These are phyloP conservation scores for Crithidia mellificae DNA, from an alignment of 208 protist species.

Conservation along the genomic window DNA sequence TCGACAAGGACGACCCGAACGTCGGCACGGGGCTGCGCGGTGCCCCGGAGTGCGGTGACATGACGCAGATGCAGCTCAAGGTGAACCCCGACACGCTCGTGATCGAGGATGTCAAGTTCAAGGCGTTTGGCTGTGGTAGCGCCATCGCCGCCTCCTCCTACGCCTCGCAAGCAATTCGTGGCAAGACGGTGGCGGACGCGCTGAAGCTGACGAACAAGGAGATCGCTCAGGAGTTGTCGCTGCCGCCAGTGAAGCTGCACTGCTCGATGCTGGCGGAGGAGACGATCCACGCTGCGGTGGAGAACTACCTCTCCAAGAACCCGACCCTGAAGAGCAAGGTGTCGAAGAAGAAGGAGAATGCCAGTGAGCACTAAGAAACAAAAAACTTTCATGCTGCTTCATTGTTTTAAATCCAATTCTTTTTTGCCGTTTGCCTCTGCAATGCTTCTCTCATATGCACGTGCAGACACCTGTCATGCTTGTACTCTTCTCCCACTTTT, in stretches of 20 bases:
- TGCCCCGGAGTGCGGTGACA: constrained; percentile 98
- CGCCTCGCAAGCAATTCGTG: constrained; percentile 97
- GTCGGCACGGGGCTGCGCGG: constrained; percentile 99
- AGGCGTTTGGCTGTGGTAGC: constrained; percentile 99
- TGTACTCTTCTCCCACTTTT: no score
- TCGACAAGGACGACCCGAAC: constrained; percentile 94
- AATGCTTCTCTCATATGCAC: no score
- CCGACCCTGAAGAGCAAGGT: constrained; percentile 91
- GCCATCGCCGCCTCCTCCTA: constrained; percentile 98
- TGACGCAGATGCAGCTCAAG: constrained; percentile 98
- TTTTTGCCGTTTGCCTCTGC: background rate
- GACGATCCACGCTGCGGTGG: constrained; percentile 98
- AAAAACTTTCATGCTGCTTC: background rate
- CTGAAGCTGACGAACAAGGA: constrained; percentile 97
- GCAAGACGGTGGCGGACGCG: constrained; percentile 97
- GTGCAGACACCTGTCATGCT: background rate
- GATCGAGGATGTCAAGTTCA: constrained; percentile 97
- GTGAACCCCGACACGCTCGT: constrained; percentile 89
- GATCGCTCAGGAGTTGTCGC: constrained; percentile 97
- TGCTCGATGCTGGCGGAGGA: constrained; percentile 99
- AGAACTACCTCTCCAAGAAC: constrained; percentile 96
- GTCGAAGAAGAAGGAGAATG: constrained; percentile 31
- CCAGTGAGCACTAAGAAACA: constrained; percentile 1
- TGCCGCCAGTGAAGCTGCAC: constrained; percentile 99
- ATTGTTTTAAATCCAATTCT: background rate